phyloP scores from a whole-genome alignment of 257 asterid genomes.

The Paraleonurus japonicus region DNA sequence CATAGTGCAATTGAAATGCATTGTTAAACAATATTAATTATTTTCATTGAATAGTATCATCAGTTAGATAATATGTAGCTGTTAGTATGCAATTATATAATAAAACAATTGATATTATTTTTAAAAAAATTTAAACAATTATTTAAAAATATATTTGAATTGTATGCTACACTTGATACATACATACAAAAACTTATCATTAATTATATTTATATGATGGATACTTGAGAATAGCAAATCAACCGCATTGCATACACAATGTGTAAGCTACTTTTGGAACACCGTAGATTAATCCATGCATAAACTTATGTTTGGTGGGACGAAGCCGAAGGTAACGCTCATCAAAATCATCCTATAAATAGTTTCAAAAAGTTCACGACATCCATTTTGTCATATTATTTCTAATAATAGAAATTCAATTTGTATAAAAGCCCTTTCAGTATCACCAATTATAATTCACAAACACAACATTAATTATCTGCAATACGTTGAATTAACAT shows the following conservation, averaged over 20 bases:
- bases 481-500: neutral
- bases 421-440: neutral
- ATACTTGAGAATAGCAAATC: neutral
- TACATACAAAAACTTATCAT: too few species aligned
- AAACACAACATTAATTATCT: neutral
- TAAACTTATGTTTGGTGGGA: neutral
- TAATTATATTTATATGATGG: too few species aligned
- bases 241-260: neutral
- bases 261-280: neutral
- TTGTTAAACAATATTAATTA: too few species aligned
- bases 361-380: neutral
- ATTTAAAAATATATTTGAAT: too few species aligned
- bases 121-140: too few species aligned
- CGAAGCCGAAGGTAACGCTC: neutral
- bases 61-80: too few species aligned
- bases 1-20: too few species aligned
- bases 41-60: too few species aligned
- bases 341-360: neutral
- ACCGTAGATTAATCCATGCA: neutral
- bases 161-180: too few species aligned
- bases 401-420: neutral
- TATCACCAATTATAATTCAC: neutral
- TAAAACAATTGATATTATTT: too few species aligned
- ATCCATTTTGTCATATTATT: neutral
- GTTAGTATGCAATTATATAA: too few species aligned